These are phyloP conservation scores for Ceriops zippeliana DNA, from an alignment of 345 rosid species.

Conservation along the genomic window DNA sequence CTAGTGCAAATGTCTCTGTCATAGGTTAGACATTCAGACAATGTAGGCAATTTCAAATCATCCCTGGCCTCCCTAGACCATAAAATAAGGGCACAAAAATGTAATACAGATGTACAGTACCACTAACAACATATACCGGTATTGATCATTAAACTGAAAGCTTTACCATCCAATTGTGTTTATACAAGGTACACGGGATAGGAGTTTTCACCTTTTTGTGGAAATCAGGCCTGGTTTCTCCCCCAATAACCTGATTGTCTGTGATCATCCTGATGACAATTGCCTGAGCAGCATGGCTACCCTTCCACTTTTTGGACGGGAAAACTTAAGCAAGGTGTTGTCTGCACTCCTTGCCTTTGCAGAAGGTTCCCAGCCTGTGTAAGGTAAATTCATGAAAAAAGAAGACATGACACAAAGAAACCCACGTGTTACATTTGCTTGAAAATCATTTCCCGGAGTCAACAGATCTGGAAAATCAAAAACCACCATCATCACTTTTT, in stretches of 20 bases:
- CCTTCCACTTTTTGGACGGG: conserved; percentile 14
- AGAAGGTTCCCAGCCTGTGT: conserved; percentile 4
- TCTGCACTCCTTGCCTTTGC: conserved; percentile 22
- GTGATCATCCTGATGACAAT: conserved; percentile 20
- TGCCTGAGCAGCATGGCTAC: conserved; percentile 20
- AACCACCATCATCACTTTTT: no score
- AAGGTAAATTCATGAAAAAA: no score
- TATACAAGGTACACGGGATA: no score
- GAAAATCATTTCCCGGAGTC: no score
- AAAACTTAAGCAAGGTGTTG: conserved; percentile 19
- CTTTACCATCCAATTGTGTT: not conserved
- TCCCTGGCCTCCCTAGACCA: not conserved
- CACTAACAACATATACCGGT: no score
- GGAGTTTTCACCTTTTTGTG: conserved; percentile 22
- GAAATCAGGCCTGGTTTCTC: conserved; percentile 29
- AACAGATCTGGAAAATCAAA: no score
- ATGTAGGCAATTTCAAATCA: conserved; percentile 9
- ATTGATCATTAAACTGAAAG: no score
- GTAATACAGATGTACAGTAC: not conserved
- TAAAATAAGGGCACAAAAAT: not conserved
- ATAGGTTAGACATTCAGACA: conserved; percentile 11
- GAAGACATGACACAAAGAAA: no score
- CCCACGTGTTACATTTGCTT: no score
- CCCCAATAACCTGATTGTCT: conserved; percentile 29
- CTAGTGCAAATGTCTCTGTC: not conserved